A percentile compares a stretch with the other conserved stretches of the same genome.
Evolutionary conservation across 331 rosid species (phyloP).

Genomic region (Quercus lobata): DNA sequence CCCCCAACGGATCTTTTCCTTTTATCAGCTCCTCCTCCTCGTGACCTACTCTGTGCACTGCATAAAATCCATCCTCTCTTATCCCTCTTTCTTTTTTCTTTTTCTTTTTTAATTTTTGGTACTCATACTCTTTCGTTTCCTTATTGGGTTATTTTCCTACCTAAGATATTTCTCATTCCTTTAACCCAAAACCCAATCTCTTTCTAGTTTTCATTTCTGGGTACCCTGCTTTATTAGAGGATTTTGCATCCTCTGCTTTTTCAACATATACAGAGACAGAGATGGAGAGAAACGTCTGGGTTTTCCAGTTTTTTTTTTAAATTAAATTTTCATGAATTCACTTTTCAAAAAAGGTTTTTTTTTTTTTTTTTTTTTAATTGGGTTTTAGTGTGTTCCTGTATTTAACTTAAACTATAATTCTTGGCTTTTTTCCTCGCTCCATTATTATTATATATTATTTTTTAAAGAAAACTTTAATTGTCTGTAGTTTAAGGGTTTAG

Average conservation of each 20-base stretch:
- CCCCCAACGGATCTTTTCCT: slow-evolving; percentile 47
- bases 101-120: neutral
- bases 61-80: neutral
- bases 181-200: slow-evolving; percentile 6
- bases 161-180: slow-evolving; percentile 12
- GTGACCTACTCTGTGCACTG: slow-evolving; percentile 41
- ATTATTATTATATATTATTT: neutral
- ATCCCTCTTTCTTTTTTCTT: neutral
- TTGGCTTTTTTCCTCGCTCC: slow-evolving; percentile 46
- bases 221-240: slow-evolving; percentile 1
- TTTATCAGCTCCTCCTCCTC: slow-evolving; percentile 41
- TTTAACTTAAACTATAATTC: slow-evolving; percentile 5
- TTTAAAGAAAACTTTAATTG: slow-evolving; percentile 14
- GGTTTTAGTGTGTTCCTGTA: slow-evolving; percentile 11
- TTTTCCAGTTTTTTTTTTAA: neutral
- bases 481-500: slow-evolving; percentile 60
- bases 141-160: slow-evolving; percentile 21
- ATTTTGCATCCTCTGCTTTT: neutral
- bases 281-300: neutral
- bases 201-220: slow-evolving; percentile 16
- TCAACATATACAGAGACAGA: neutral
- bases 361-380: neutral
- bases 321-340: neutral
- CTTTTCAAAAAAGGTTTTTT: neutral
- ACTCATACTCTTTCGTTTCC: slow-evolving; percentile 4